phyloP scores from a whole-genome alignment of 1,284 basidiomycete genomes.

The Sparassis latifolia region DNA sequence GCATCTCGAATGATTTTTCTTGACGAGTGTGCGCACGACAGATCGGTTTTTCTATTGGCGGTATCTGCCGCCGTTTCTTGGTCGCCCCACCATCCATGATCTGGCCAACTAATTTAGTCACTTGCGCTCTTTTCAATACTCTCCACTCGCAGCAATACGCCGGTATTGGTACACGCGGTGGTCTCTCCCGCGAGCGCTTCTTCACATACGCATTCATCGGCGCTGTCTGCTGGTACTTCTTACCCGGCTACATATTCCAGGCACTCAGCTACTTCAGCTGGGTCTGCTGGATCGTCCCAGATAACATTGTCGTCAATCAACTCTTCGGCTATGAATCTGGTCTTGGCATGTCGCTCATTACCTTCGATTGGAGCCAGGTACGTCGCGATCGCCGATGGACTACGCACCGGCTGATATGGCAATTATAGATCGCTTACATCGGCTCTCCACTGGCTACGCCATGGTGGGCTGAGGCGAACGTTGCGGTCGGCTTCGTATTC shows the following conservation, averaged over 20 bases:
- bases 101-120: conserved; percentile 57
- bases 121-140: conserved; percentile 80
- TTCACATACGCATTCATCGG: conserved; percentile 22
- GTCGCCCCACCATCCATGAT: conserved; percentile 75
- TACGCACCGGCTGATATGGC: neutral
- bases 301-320: conserved; percentile 67
- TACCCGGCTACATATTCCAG: conserved; percentile 44
- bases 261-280: conserved; percentile 43
- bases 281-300: conserved; percentile 56
- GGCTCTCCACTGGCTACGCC: conserved; percentile 26
- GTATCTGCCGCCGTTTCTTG: conserved; percentile 49
- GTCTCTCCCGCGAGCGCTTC: conserved; percentile 39
- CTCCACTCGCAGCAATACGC: conserved; percentile 58
- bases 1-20: too few species aligned
- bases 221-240: conserved; percentile 25
- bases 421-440: conserved; percentile 22
- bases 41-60: conserved; percentile 77
- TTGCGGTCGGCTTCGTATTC: conserved; percentile 24
- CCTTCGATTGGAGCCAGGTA: conserved; percentile 35
- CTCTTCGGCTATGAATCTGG: conserved; percentile 75
- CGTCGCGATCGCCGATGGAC: neutral
- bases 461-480: conserved; percentile 27
- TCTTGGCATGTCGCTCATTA: conserved; percentile 63
- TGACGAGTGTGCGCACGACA: conserved; percentile 29
- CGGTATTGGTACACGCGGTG: conserved; percentile 55